Percentiles rank a stretch among this genome's conserved stretches.
These are phyloP conservation scores for Arctium lappa DNA, from an alignment of 129 eudicot genomes.

Conservation along the genomic window DNA sequence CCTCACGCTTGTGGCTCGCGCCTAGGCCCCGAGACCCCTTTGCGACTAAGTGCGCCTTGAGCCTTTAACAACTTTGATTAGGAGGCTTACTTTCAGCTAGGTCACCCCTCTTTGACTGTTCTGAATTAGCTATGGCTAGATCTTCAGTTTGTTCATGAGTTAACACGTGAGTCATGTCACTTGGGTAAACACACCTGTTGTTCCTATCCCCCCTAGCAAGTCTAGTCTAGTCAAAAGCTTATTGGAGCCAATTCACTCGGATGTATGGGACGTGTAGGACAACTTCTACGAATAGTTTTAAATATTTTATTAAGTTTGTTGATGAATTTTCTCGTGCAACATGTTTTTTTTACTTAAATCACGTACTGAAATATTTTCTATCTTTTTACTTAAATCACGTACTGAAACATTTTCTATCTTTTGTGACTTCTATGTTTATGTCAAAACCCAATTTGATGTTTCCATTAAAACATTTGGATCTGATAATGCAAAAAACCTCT, in stretches of 20 bases:
- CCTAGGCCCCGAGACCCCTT: too few relatives aligned
- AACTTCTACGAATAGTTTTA: not conserved
- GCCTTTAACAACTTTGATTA: too few relatives aligned
- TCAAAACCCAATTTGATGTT: not conserved
- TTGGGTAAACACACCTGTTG: not conserved
- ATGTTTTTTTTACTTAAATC: not conserved
- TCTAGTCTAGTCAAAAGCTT: not conserved
- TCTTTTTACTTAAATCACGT: not conserved
- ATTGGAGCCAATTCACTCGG: not conserved
- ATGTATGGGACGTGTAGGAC: not conserved
- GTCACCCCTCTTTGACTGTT: not conserved
- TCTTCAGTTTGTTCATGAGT: not conserved
- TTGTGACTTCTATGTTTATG: not conserved
- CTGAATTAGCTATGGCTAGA: not conserved
- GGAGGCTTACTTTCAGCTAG: not conserved
- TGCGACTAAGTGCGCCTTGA: too few relatives aligned
- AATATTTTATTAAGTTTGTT: not conserved
- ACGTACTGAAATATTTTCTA: not conserved
- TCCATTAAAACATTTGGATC: not conserved
- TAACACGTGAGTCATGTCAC: not conserved
- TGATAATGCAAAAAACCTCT: not conserved
- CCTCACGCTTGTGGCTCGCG: too few relatives aligned
- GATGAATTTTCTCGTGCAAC: not conserved
- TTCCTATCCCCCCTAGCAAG: not conserved
- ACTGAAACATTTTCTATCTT: not conserved